Evolutionary conservation across 495 filamentous ascomycete genomes (phyloP).

Genomic region (Darksidea phi): DNA sequence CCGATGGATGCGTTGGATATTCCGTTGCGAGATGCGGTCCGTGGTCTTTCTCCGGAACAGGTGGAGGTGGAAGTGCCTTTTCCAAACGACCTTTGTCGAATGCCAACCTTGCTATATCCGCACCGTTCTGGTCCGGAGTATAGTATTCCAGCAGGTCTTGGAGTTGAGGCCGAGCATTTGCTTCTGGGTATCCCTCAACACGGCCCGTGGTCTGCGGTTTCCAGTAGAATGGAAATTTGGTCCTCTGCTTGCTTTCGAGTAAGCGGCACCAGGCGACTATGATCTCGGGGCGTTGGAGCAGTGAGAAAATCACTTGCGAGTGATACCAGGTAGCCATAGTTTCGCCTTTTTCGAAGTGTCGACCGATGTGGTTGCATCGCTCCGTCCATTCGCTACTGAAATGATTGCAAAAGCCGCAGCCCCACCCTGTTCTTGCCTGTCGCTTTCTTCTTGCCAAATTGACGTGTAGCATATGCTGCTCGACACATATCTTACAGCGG

Average conservation of each 20-base stretch:
- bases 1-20: background rate
- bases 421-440: constrained; percentile 15
- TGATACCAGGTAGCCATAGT: constrained; percentile 20
- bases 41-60: background rate
- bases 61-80: background rate
- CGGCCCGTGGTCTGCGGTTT: constrained; percentile 12
- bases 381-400: constrained; percentile 20
- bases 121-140: background rate
- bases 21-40: background rate
- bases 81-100: constrained; percentile 4
- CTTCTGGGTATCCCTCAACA: constrained; percentile 25
- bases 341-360: constrained; percentile 18
- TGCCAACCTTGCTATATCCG: constrained; percentile 5
- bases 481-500: constrained; percentile 14
- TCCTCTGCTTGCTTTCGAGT: background rate
- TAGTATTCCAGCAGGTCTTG: constrained; percentile 29
- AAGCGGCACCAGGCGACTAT: background rate
- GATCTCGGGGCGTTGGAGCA: constrained; percentile 12
- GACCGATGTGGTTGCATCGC: constrained; percentile 20
- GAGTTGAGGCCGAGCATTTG: constrained; percentile 8
- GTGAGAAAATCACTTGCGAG: constrained; percentile 21
- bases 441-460: constrained; percentile 4
- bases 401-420: constrained; percentile 23
- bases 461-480: constrained; percentile 5
- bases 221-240: constrained; percentile 5